Base-by-base conservation (phyloP, 345 rosid genomes). In the Eucalyptus sp. region DNA sequence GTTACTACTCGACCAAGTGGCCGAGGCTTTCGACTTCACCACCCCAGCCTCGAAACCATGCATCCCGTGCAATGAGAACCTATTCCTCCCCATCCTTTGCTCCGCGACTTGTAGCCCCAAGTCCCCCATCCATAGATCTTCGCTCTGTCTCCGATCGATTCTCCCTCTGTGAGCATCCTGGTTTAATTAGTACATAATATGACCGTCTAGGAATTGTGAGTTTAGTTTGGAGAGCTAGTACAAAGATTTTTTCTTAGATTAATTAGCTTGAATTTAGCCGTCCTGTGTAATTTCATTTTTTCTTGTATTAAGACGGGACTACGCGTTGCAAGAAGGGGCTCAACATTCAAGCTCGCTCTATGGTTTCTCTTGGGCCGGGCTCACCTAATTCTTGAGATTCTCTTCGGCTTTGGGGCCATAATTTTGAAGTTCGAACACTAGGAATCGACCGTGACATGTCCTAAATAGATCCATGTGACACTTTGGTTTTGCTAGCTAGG, bases 1-100 rank as follows among this genome's bases (percentile, higher is more conserved):
- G 81, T 87, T 89, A 25, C 46, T 93, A 89, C 94, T 93, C 76
- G 91, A 91, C 88, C 90, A 79, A 3, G 91, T 93, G 4, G 92
- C 88, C 64, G 91, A 92, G 66, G 92, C 89, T 80, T 90, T 87
- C n/a, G 90, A 90, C 33, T 93, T 91, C 87, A 20, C 90, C 17
- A 9, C 84, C 4, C 88, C 58, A 6, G 88, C 92, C 44, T 62
- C 33, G 2, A 90, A 91, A 33, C 90, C 89, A 2, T 62, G 88
- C 83, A 92, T 93, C 88, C 93, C 92, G 8, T 93, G 92, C 88
- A 86, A 68, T 18, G 92, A 90, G 76, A 86, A 50, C 86, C 87
- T 86, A 10, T 93, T 93, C 87, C 48, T 86, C 8, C 46, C 58
- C 84, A 58, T 91, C 86, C 89, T 93, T 86, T 43, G 87, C 46